Evolutionary conservation across 257 asterid genomes (phyloP).

Genomic region (Agastache rugosa): DNA sequence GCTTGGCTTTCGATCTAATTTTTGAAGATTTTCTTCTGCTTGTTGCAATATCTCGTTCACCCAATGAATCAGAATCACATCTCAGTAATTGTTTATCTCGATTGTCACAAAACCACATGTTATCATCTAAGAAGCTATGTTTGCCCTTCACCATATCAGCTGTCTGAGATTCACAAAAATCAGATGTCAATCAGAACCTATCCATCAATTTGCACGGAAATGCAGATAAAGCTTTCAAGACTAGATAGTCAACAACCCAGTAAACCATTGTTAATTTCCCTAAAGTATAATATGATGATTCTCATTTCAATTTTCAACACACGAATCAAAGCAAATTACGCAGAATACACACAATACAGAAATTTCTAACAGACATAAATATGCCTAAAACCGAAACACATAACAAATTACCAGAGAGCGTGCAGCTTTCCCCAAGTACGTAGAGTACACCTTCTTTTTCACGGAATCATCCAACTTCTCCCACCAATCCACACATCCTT

Average conservation of each 20-base stretch:
- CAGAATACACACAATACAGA: conserved; percentile 14
- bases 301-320: neutral
- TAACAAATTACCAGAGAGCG: conserved; percentile 66
- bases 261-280: conserved; percentile 25
- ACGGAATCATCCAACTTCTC: conserved; percentile 70
- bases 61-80: conserved; percentile 43
- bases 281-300: neutral
- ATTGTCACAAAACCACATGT: conserved; percentile 47
- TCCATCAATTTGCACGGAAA: conserved; percentile 23
- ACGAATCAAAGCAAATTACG: conserved; percentile 19
- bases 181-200: conserved; percentile 36
- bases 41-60: conserved; percentile 40
- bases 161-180: conserved; percentile 54
- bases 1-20: conserved; percentile 36
- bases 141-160: conserved; percentile 58
- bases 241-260: neutral
- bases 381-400: neutral
- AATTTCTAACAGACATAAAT: conserved; percentile 1
- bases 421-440: conserved; percentile 77
- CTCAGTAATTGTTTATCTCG: conserved; percentile 41
- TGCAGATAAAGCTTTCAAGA: conserved; percentile 22
- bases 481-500: conserved; percentile 99
- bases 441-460: conserved; percentile 60
- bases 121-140: conserved; percentile 48
- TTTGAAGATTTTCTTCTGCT: conserved; percentile 44